These are phyloP conservation scores for Coemansia sp. DNA, from an alignment of 192 early-diverging fungal genomes.

Conservation along the genomic window DNA sequence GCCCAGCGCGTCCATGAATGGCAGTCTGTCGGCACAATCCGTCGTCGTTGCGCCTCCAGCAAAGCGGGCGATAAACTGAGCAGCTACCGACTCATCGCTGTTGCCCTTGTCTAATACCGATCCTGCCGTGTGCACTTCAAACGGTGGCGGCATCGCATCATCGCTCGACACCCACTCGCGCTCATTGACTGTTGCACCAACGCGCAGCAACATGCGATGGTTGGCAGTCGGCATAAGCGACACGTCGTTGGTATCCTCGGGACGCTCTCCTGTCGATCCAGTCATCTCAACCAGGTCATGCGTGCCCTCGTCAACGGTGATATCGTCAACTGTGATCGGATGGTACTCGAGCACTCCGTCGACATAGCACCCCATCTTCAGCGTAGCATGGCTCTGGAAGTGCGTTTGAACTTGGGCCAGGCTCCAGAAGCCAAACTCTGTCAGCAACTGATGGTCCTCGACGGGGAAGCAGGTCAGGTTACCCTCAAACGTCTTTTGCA, in stretches of 20 bases:
- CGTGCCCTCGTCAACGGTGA: constrained; percentile 26
- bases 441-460: constrained; percentile 36
- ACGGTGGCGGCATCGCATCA: background rate
- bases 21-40: background rate
- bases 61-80: constrained; percentile 35
- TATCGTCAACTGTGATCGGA: constrained; percentile 15
- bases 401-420: constrained; percentile 28
- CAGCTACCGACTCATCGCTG: constrained; percentile 3
- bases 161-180: background rate
- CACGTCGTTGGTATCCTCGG: constrained; percentile 10
- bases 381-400: constrained; percentile 14
- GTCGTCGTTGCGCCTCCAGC: constrained; percentile 8
- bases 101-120: constrained; percentile 15
- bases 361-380: constrained; percentile 27
- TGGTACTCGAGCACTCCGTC: constrained; percentile 36
- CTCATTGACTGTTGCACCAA: constrained; percentile 3
- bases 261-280: background rate
- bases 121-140: constrained; percentile 31
- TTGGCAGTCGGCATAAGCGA: constrained; percentile 30
- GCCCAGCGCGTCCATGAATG: constrained; percentile 26
- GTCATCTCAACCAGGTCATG: constrained; percentile 31
- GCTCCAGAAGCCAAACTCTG: constrained; percentile 38
- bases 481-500: constrained; percentile 99
- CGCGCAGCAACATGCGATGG: constrained; percentile 37
- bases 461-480: constrained; percentile 70